Evolutionary conservation across 2,329 filamentous ascomycete genomes (phyloP), one percentile per base, ranked within the genome.

Genomic region (Paraphoma chrysanthemicola): DNA sequence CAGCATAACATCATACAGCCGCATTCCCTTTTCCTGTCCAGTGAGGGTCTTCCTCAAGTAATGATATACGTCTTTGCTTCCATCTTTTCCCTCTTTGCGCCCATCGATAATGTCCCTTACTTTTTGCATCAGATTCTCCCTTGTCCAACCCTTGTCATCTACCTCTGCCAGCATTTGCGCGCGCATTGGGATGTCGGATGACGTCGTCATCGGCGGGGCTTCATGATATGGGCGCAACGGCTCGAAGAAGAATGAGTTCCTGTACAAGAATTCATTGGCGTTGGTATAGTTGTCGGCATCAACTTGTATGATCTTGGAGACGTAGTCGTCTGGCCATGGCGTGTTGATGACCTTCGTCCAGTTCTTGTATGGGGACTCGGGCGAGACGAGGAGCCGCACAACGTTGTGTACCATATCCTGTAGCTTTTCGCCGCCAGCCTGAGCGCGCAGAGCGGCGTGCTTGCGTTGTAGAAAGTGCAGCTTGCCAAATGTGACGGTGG

Each of bases 401-500:
- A 80, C 68, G 14, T 68, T 61, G 10, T 73, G 52, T 14, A 80
- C 71, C 43, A 81, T 72, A 23, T 75, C 70, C 16, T 77, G 54
- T 8, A 81, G 63, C 0, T 72, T 64, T 6, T 75, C 67, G 42
- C 84, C 83, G 60, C 80, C 79, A 18, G 70, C 72, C 43, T 79
- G 67, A 38, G 82, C 81, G 49, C 80, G 80, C 6, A 78, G 77
- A 39, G 80, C 77, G n/a, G 83, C 83, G 70, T 94, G 91, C 45
- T 86, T 84, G 65, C 85, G 87, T 70, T 97, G 92, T 47, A 98
- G 84, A 74, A 88, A 92, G 66, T 86, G 85, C 14, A 98, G 83
- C 72, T 98, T 99, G 47, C 88, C 86, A 48, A 89, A 85, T 17
- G 90, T 88, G 16, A 97, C 91, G 12, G 90, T 89, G 6, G 93